Base-by-base conservation (phyloP, 345 rosid species). In the Odontarrhena argentea region DNA sequence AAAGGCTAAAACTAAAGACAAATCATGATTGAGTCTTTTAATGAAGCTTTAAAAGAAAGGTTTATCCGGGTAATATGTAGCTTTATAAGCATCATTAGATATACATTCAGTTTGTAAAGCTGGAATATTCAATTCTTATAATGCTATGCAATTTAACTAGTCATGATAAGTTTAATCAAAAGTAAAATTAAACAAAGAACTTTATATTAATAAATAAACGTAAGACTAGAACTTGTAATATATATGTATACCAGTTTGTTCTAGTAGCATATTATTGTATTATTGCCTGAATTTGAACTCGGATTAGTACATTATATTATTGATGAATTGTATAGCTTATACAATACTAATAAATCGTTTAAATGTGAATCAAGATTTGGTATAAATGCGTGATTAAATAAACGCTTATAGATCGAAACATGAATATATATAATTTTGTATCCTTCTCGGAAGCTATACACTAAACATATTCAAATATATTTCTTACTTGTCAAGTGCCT, bases 1-100 rank as follows among this genome's bases (percentile, higher is more conserved):
- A n/a, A n/a, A n/a, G n/a, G n/a, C n/a, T n/a, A n/a, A 58, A 15
- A 12, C 52, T 35, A 2, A 57, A 65, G 59, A 43, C 61, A 42
- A 59, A 73, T 65, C 62, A 51, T 42, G 43, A 14, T 73, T 73
- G 51, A 35, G 5, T 5, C 71, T 65, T 73, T 65, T 57, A 57
- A 57, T 65, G 61, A 41, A 22, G 51, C 66, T 58, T 71, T 9
- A 2, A 30, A 38, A 40, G 9, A 56, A 38, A 28, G 37, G 36
- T 38, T 63, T 63, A 49, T 63, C 54, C 10, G 45, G 65, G 57
- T 63, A 5, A 7, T 53, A 45, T 45, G 47, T 61, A 34, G 43
- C 35, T 52, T 41, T 60, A 22, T 25, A 58, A 15, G 43, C 18
- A 34, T 34, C 59, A 14, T 55, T 35, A 32, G 6, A 32, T 28